Evolutionary conservation across 1,284 basidiomycete species (phyloP).

Genomic region (Ceratobasidium sp.): DNA sequence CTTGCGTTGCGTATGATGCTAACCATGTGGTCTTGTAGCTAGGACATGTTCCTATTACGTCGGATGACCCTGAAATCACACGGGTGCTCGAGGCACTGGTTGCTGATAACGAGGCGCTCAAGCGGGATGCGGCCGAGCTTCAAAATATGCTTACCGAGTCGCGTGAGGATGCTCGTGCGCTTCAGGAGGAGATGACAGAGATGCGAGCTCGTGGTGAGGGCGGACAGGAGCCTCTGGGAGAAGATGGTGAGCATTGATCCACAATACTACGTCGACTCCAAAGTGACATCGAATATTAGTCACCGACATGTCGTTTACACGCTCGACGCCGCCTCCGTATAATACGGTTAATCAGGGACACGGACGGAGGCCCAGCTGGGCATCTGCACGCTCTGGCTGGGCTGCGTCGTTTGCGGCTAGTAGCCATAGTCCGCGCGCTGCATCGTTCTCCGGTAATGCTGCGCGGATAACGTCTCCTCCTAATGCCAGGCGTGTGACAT

Average conservation of each 20-base stretch:
- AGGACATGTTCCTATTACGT: slow-evolving; percentile 8
- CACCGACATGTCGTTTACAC: slow-evolving; percentile 36
- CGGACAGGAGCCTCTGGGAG: slow-evolving; percentile 30
- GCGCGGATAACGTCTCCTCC: slow-evolving; percentile 13
- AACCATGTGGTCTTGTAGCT: slow-evolving; percentile 7
- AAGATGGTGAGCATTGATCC: slow-evolving; percentile 16
- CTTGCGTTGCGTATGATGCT: slow-evolving; percentile 35
- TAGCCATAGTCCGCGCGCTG: slow-evolving; percentile 12
- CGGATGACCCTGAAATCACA: slow-evolving; percentile 68
- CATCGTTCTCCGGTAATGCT: slow-evolving; percentile 13
- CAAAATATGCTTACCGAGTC: slow-evolving; percentile 76
- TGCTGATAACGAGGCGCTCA: slow-evolving; percentile 81
- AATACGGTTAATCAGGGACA: slow-evolving; percentile 1
- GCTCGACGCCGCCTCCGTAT: slow-evolving; percentile 31
- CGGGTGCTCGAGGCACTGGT: slow-evolving; percentile 82
- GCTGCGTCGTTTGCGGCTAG: slow-evolving; percentile 29
- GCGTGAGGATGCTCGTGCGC: slow-evolving; percentile 74
- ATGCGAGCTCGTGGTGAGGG: slow-evolving; percentile 61
- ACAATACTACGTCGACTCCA: no score
- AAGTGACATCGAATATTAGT: neutral
- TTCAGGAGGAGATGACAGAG: slow-evolving; percentile 81
- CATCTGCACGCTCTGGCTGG: slow-evolving; percentile 19
- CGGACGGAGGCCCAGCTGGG: slow-evolving; percentile 15
- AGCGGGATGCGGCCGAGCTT: slow-evolving; percentile 82
- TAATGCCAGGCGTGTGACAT: slow-evolving; percentile 16